Conservation (phyloP, 768 basidiomycete species). For the Mycena olivaceomarginata region DNA sequence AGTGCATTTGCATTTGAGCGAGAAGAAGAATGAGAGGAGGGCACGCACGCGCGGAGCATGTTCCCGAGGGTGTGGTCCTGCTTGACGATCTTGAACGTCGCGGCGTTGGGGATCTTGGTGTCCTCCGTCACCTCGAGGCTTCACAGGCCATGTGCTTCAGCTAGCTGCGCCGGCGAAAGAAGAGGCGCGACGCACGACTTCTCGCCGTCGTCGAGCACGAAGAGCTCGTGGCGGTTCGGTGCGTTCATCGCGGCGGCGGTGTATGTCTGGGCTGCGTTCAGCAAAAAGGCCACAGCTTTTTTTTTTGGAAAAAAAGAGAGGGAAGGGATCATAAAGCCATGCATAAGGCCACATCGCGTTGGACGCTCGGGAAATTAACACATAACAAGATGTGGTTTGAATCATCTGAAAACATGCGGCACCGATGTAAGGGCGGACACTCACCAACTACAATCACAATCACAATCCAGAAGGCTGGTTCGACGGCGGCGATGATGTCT, state of each 20-base stretch:
- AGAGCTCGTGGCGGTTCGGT: constrained; percentile 94
- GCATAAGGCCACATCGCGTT: constrained; percentile 47
- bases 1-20: background rate
- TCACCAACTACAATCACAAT: background rate
- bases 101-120: constrained; percentile 98
- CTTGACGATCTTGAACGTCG: constrained; percentile 95
- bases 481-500: background rate
- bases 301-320: constrained; percentile 5
- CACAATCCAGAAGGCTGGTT: no score
- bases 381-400: constrained; percentile 58
- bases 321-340: constrained; percentile 45
- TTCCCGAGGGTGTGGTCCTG: constrained; percentile 98
- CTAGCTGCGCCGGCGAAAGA: constrained; percentile 28
- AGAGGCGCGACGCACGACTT: constrained; percentile 81
- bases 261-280: background rate
- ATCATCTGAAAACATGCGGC: constrained; percentile 49
- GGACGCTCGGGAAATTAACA: constrained; percentile 72
- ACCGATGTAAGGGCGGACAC: background rate
- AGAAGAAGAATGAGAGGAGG: background rate
- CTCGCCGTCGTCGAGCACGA: constrained; percentile 95
- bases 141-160: constrained; percentile 32
- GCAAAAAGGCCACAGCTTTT: background rate
- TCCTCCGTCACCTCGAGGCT: constrained; percentile 96
- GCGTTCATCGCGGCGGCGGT: constrained; percentile 82
- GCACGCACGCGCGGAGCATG: constrained; percentile 93